These are phyloP conservation scores for Fusarium sacchari DNA, from an alignment of 2,329 filamentous ascomycete species.

Conservation along the genomic window DNA sequence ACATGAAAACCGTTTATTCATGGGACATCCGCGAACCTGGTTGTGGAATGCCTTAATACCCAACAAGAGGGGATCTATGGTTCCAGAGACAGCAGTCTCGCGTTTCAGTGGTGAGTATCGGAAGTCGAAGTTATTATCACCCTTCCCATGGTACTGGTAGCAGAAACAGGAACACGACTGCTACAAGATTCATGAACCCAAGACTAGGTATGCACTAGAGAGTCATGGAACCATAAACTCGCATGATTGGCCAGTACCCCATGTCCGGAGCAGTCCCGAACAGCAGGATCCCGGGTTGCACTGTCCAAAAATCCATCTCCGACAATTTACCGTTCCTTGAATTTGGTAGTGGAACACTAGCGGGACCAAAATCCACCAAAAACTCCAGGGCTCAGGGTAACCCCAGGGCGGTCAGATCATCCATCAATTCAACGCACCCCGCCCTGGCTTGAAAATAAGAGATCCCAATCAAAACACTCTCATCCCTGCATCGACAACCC, in stretches of 20 bases:
- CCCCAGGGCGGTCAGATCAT: conserved; percentile 31
- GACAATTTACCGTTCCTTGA: conserved; percentile 25
- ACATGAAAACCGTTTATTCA: conserved; percentile 17
- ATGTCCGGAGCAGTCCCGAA: conserved; percentile 27
- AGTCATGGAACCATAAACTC: background rate
- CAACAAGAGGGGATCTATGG: background rate
- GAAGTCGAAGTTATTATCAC: background rate
- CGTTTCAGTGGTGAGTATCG: background rate
- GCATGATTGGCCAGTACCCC: background rate
- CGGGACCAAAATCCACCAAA: conserved; percentile 1
- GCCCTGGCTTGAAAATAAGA: background rate
- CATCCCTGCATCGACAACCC: conserved; percentile 17
- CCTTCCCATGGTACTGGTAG: background rate
- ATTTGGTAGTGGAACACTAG: conserved; percentile 17
- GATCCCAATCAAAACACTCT: conserved; percentile 19
- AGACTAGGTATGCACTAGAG: conserved; percentile 7
- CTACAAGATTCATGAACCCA: conserved; percentile 13
- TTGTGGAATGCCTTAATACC: background rate
- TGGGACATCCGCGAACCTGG: conserved; percentile 12
- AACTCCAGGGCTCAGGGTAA: background rate
- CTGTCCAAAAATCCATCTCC: conserved; percentile 22
- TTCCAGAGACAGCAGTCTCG: conserved; percentile 8
- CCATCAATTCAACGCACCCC: conserved; percentile 10
- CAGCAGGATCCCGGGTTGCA: conserved; percentile 23
- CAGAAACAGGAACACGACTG: conserved; percentile 11